Evolutionary conservation across 2,329 filamentous ascomycete species (phyloP), one percentile per base, ranked within the genome.

Genomic region (Juglanconis juglandina): DNA sequence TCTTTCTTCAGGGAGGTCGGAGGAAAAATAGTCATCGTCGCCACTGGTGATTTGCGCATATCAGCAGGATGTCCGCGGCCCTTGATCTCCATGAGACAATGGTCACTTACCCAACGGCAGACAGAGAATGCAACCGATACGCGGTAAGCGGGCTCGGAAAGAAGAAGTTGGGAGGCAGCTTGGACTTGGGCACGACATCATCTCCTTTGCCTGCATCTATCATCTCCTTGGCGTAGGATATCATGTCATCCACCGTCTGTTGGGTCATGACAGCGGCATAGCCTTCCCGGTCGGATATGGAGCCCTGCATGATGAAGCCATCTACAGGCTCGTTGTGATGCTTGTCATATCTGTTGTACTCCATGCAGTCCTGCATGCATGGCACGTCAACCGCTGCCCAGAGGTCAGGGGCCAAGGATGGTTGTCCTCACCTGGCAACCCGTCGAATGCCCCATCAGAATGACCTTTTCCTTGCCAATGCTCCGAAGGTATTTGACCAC

Each of bases 21-120:
- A 87, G n/a, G 89, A 93, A 75, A 96, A 96, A 69, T 90, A 91
- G 71, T 96, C 93, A 71, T 97, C 93, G 61, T 90, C 88, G 9
- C 88, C 89, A 5, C 86, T 84, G 35, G 13, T 32, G 17, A 24
- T 14, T 39, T 10, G 5, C 4, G n/a, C 57, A 3, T 30, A 30
- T 47, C 34, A 54, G 33, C 24, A 55, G 32, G 41, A 17, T 8
- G 39, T 14, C 13, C 11, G 24, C 24, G 24, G 37, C 13, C 17
- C 14, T 17, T 37, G 24, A 5, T 35, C 11, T 30, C 14, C 14
- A 24, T 44, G 24, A 17, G 14, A 33, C 30, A 24, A 35, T 1
- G 5, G 13, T 11, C n/a, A 73, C 81, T 65, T 71, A 85, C 83
- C 82, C 81, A 53, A 75, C 74, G 32, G 75, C 75, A 34, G 73